A percentile compares a stretch with the other conserved stretches of the same genome.
phyloP scores from a whole-genome alignment of 2,329 filamentous ascomycete genomes.

The Coniochaeta hoffmannii region DNA sequence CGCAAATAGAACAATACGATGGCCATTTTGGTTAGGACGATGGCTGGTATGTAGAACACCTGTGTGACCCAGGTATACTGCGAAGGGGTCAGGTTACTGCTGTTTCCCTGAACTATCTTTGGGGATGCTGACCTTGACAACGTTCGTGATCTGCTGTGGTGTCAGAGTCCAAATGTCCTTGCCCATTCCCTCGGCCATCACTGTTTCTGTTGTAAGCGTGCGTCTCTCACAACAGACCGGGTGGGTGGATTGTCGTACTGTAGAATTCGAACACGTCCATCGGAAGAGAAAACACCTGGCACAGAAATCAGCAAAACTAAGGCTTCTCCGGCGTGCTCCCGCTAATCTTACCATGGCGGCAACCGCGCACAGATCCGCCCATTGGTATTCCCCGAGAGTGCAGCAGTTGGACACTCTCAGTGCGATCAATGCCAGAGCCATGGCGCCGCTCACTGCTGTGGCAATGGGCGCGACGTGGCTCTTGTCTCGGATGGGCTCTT shows the following conservation, averaged over 20 bases:
- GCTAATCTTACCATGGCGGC: neutral
- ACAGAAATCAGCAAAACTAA: neutral
- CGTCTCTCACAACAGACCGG: neutral
- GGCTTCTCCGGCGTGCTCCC: neutral
- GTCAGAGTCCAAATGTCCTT: neutral
- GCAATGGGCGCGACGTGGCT: neutral
- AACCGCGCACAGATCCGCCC: neutral
- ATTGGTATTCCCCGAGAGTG: neutral
- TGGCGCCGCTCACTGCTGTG: neutral
- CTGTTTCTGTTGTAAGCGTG: neutral
- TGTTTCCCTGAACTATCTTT: neutral
- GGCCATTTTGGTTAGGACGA: slow-evolving; percentile 8
- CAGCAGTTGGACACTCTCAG: neutral
- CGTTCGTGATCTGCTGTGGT: neutral
- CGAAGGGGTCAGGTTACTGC: neutral
- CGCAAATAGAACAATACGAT: slow-evolving; percentile 6
- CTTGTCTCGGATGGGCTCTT: neutral
- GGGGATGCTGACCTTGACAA: slow-evolving; percentile 4
- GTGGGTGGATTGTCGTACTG: neutral
- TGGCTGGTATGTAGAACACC: slow-evolving; percentile 8
- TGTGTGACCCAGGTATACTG: slow-evolving; percentile 8
- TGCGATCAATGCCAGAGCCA: neutral
- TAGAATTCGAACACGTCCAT: neutral
- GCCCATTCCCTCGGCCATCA: neutral
- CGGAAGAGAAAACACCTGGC: neutral